Base-by-base conservation (phyloP, 345 rosid genomes). In the Arabis alpina region DNA sequence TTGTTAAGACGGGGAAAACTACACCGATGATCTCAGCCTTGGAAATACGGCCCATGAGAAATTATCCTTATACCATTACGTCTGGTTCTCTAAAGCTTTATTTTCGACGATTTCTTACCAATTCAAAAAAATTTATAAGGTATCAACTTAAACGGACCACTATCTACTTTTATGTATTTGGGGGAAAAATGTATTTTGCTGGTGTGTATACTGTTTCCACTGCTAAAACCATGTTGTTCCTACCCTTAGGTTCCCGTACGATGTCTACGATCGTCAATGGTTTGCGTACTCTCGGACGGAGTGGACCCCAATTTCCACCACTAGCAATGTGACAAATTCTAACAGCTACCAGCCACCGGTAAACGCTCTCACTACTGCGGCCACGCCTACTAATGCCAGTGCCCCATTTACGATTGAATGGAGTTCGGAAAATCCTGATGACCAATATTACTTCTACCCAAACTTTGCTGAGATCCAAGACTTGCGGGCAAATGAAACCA, bases 241-340 rank as follows among this genome's bases (percentile, higher is more conserved):
- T 2, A 11, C 19, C 61, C 19, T 0, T 52, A 78, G 86, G 81
- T 83, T 34, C 53, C 23, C 66, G 5, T 49, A 76, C 6, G 84
- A 83, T 40, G 61, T 63, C 2, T 63, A 15, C 24, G 86, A 83
- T 27, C 79, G 84, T 6, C 15, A 19, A 11, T 83, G 86, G 81
- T 0, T 0, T 3, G 61, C 79, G 4, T 23, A 0, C 13, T 56
- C 3, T 5, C 7, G 0, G 25, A 0, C 0, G 0, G 2, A 24
- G 0, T 77, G 75, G 64, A 36, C 40, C 0, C 54, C 28, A 5
- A 6, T 43, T 24, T 59, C 28, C 7, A 69, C 80, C 0, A 10
- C 57, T 0, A 0, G 4, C 59, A 2, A 19, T 19, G 43, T 61
- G 2, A 0, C 2, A 8, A 13, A 10, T 24, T 0, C 4, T 6